Conservation (phyloP, 2,329 filamentous ascomycete species). For the Coleophoma crateriformis region DNA sequence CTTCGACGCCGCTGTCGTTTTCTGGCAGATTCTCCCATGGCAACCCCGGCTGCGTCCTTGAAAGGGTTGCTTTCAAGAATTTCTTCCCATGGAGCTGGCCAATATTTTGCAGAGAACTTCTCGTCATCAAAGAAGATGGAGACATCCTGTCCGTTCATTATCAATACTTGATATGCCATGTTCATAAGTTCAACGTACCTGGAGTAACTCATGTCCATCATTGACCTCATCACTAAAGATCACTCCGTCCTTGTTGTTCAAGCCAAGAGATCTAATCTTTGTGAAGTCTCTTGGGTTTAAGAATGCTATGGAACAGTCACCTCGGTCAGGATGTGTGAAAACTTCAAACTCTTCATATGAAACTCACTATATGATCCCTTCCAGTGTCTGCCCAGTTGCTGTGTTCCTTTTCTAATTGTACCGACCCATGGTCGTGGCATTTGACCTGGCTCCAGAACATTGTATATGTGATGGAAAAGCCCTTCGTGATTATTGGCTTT, state of each 20-base stretch:
- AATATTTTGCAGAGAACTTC: constrained; percentile 8
- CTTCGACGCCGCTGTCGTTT: neutral
- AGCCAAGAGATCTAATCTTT: neutral
- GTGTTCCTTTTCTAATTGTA: constrained; percentile 21
- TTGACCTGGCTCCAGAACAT: constrained; percentile 25
- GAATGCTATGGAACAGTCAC: neutral
- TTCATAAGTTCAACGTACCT: neutral
- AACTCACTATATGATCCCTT: constrained; percentile 36
- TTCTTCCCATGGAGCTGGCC: constrained; percentile 17
- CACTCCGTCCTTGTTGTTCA: too few relatives aligned
- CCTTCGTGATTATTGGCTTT: constrained; percentile 21
- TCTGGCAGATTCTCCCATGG: neutral
- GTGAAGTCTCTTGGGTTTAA: neutral
- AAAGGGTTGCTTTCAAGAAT: constrained; percentile 18
- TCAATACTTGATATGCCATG: neutral
- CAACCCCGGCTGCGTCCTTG: neutral
- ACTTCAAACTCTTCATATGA: too few relatives aligned
- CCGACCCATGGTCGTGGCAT: constrained; percentile 32
- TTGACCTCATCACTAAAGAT: neutral
- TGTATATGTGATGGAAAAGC: constrained; percentile 28
- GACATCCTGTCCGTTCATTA: constrained; percentile 14
- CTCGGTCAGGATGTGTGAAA: neutral
- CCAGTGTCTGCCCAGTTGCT: constrained; percentile 34
- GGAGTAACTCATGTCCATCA: neutral
- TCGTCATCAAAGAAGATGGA: constrained; percentile 19